phyloP scores from a whole-genome alignment of 1,139 yeast species.

The Saccharomyces hybrid region DNA sequence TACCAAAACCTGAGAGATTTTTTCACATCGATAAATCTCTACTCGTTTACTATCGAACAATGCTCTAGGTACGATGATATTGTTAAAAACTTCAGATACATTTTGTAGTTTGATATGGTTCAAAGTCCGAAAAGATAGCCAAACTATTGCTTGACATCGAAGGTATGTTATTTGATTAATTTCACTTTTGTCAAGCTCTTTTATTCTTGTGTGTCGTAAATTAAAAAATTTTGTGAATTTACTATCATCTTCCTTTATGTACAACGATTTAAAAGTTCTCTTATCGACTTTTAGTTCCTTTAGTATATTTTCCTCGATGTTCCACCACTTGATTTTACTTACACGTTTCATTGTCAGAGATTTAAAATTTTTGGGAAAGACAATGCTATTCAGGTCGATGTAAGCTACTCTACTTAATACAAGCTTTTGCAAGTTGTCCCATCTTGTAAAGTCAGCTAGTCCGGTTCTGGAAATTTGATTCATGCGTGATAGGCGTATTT shows the following conservation, averaged over 20 bases:
- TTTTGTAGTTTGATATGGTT: constrained; percentile 15
- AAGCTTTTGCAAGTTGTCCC: constrained; percentile 23
- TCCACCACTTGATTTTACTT: constrained; percentile 24
- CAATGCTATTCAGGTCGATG: constrained; percentile 20
- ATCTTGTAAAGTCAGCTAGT: constrained; percentile 22
- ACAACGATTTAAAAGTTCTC: background rate
- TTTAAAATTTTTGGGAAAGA: constrained; percentile 19
- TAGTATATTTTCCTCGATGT: constrained; percentile 4
- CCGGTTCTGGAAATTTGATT: constrained; percentile 12
- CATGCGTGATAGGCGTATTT: constrained; percentile 13
- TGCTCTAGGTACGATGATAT: constrained; percentile 17
- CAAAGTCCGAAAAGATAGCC: constrained; percentile 11
- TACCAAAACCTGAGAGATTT: constrained; percentile 6
- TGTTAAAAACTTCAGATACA: constrained; percentile 7
- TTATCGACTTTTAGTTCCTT: background rate
- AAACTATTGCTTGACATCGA: constrained; percentile 11
- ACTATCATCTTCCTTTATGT: background rate
- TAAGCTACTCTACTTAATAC: constrained; percentile 11
- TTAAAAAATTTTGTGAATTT: background rate
- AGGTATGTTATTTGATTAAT: background rate
- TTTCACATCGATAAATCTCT: constrained; percentile 5
- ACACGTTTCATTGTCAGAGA: constrained; percentile 14
- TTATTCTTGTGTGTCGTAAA: background rate
- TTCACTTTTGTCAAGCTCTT: background rate
- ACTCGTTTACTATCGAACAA: constrained; percentile 16